These are phyloP conservation scores for Vitis rupestris DNA, from an alignment of 164 flowering plant species.

Conservation along the genomic window DNA sequence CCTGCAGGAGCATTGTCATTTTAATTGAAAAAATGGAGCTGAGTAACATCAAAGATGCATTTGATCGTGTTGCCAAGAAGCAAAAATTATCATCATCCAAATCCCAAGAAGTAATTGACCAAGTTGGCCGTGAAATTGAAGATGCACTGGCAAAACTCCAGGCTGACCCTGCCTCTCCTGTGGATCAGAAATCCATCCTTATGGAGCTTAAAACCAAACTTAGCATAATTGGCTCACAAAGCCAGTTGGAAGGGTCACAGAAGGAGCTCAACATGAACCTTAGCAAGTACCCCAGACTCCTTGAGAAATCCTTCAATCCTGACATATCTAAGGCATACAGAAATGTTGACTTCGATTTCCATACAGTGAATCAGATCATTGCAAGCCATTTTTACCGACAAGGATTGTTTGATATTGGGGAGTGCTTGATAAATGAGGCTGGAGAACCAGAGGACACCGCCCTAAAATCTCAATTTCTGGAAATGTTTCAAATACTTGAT, in stretches of 20 bases:
- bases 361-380: constrained; percentile 61
- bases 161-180: constrained; percentile 20
- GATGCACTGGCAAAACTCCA: constrained; percentile 43
- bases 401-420: constrained; percentile 73
- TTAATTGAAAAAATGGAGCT: constrained; percentile 56
- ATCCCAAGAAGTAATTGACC: constrained; percentile 66
- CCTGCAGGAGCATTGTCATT: too few species aligned
- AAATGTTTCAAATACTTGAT: constrained; percentile 70
- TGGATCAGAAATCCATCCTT: constrained; percentile 39
- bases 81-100: constrained; percentile 69
- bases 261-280: constrained; percentile 65
- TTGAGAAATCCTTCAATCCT: constrained; percentile 70
- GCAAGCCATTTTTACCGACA: constrained; percentile 73
- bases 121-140: constrained; percentile 56
- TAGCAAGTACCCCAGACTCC: constrained; percentile 64
- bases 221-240: constrained; percentile 40
- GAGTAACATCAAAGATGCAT: constrained; percentile 70
- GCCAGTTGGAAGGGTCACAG: constrained; percentile 60
- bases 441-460: constrained; percentile 37
- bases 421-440: constrained; percentile 65
- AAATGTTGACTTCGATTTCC: constrained; percentile 59
- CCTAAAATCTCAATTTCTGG: constrained; percentile 47
- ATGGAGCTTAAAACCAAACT: constrained; percentile 51
- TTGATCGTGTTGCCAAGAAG: constrained; percentile 83
- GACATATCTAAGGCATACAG: constrained; percentile 84